phyloP scores from a whole-genome alignment of 2,329 filamentous ascomycete genomes.

The Verticillium tricorpus region DNA sequence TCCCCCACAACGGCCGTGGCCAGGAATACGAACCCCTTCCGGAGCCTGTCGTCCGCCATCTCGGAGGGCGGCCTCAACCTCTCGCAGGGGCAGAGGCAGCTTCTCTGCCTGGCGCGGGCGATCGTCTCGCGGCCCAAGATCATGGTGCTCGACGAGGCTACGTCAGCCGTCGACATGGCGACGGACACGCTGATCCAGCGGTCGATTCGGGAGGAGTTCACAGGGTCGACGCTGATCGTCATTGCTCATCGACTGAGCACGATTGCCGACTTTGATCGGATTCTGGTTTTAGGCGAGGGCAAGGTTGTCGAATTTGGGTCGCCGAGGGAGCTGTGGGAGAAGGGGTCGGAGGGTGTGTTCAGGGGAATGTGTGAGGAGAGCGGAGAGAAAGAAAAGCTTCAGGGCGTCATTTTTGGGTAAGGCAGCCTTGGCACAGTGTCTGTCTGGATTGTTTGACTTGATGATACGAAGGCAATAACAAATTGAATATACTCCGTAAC shows the following conservation, averaged over 20 bases:
- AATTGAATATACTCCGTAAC: neutral
- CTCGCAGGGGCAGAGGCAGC: constrained; percentile 71
- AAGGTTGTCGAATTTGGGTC: constrained; percentile 62
- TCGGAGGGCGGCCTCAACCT: constrained; percentile 71
- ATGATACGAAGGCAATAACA: neutral
- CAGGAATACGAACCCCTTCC: constrained; percentile 63
- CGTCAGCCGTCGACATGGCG: constrained; percentile 71
- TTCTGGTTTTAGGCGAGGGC: constrained; percentile 67
- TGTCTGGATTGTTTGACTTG: neutral
- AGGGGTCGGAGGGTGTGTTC: constrained; percentile 46
- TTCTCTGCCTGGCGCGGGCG: constrained; percentile 68
- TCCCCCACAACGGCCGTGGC: constrained; percentile 23
- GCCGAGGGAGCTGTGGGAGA: constrained; percentile 57
- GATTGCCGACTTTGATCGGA: constrained; percentile 71
- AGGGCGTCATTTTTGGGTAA: constrained; percentile 35
- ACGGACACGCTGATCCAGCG: constrained; percentile 72
- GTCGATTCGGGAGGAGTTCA: constrained; percentile 68
- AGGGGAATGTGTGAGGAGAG: constrained; percentile 59
- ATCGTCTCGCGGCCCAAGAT: constrained; percentile 70
- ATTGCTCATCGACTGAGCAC: constrained; percentile 74
- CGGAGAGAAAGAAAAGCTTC: constrained; percentile 52
- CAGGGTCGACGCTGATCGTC: constrained; percentile 63
- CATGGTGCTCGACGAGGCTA: constrained; percentile 78
- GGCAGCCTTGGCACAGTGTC: neutral
- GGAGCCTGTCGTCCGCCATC: constrained; percentile 56